These are phyloP conservation scores for Spraguea lophii DNA, from an alignment of 371 early-diverging fungal species.

Conservation along the genomic window DNA sequence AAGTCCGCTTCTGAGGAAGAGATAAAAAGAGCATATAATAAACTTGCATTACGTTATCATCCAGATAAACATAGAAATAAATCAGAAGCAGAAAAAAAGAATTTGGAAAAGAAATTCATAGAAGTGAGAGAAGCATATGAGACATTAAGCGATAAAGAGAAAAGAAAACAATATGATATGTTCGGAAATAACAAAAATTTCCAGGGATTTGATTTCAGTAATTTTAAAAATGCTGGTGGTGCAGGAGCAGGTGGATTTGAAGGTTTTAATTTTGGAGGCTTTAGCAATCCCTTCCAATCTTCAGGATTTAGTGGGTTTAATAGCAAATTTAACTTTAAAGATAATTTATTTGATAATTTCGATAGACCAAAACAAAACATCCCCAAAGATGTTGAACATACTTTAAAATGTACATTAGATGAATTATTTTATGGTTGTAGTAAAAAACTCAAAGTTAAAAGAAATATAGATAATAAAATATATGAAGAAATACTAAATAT, in stretches of 20 bases:
- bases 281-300: background rate
- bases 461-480: background rate
- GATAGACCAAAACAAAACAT: background rate
- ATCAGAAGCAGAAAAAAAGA: slow-evolving; percentile 53
- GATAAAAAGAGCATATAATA: slow-evolving; percentile 81
- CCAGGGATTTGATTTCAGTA: no score
- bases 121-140: slow-evolving; percentile 51
- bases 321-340: background rate
- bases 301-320: background rate
- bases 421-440: slow-evolving; percentile 19
- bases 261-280: background rate
- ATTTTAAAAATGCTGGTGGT: no score
- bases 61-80: slow-evolving; percentile 54
- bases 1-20: slow-evolving; percentile 59
- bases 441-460: slow-evolving; percentile 11
- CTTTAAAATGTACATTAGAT: slow-evolving; percentile 12
- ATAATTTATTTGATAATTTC: background rate
- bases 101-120: slow-evolving; percentile 52
- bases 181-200: background rate
- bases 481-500: slow-evolving; percentile 5
- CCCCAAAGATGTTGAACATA: slow-evolving; percentile 3
- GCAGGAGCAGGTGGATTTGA: background rate
- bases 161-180: slow-evolving; percentile 30
- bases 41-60: slow-evolving; percentile 53
- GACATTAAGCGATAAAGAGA: slow-evolving; percentile 31